Conservation (phyloP, 2,329 filamentous ascomycete genomes). For the Thermothelomyces thermophilus region DNA sequence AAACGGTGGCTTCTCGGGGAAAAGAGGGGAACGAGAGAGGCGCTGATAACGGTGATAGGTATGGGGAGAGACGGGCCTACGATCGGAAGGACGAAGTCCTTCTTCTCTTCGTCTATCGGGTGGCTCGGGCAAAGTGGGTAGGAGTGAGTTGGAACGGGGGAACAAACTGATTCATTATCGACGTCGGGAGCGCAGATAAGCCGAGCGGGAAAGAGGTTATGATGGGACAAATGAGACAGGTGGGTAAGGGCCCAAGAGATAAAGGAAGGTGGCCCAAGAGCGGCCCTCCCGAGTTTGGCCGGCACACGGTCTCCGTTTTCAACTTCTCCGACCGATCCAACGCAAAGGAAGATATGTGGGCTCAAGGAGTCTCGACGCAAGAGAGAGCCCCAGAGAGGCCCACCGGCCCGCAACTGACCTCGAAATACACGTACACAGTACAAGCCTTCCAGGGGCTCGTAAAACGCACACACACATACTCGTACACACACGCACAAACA, state of each 20-base stretch:
- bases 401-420: too few species aligned
- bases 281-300: neutral
- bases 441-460: too few species aligned
- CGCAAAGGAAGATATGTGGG: too few species aligned
- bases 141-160: neutral
- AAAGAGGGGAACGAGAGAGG: neutral
- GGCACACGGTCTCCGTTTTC: neutral
- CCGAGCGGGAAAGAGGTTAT: neutral
- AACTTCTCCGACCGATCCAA: too few species aligned
- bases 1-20: neutral
- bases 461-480: too few species aligned
- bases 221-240: neutral
- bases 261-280: neutral
- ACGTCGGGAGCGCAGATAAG: slow-evolving; percentile 1
- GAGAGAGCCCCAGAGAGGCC: too few species aligned
- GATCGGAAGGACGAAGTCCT: neutral
- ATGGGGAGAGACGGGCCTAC: too few species aligned
- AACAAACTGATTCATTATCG: neutral
- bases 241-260: neutral
- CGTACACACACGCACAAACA: too few species aligned
- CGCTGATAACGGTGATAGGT: too few species aligned
- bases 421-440: too few species aligned
- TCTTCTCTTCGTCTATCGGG: neutral
- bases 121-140: neutral
- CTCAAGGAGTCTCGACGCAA: too few species aligned